phyloP scores from a whole-genome alignment of 192 early-diverging fungal genomes.

The Backusella luteola region DNA sequence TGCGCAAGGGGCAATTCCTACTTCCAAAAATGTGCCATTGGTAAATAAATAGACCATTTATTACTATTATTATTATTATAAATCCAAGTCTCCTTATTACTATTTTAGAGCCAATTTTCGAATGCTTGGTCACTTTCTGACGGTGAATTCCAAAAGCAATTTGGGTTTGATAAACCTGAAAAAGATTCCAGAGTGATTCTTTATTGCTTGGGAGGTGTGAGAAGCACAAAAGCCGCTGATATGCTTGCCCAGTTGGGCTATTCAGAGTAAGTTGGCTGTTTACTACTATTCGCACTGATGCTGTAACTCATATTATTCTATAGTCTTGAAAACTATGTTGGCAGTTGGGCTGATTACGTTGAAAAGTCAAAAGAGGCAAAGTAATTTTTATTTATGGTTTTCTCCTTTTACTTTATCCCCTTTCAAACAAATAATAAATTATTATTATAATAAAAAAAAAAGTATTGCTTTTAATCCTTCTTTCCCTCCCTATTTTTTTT shows the following conservation, averaged over 20 bases:
- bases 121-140: slow-evolving; percentile 21
- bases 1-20: slow-evolving; percentile 60
- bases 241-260: slow-evolving; percentile 54
- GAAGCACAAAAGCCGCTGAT: slow-evolving; percentile 63
- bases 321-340: slow-evolving; percentile 47
- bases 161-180: slow-evolving; percentile 58
- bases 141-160: slow-evolving; percentile 30
- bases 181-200: slow-evolving; percentile 52
- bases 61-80: slow-evolving; percentile 23
- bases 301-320: not conserved
- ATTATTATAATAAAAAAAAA: not conserved
- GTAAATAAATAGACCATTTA: slow-evolving; percentile 32
- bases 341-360: slow-evolving; percentile 51
- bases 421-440: slow-evolving; percentile 7
- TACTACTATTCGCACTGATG: not conserved
- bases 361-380: slow-evolving; percentile 36
- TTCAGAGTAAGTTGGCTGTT: slow-evolving; percentile 20
- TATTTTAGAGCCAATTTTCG: slow-evolving; percentile 28
- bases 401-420: slow-evolving; percentile 11
- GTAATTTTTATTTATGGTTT: not conserved
- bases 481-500: not conserved
- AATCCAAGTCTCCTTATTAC: not conserved
- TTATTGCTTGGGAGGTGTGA: slow-evolving; percentile 68
- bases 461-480: slow-evolving; percentile 10
- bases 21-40: slow-evolving; percentile 64